phyloP scores from a whole-genome alignment of 805 yeast genomes.

The Metschnikowia henanensis region DNA sequence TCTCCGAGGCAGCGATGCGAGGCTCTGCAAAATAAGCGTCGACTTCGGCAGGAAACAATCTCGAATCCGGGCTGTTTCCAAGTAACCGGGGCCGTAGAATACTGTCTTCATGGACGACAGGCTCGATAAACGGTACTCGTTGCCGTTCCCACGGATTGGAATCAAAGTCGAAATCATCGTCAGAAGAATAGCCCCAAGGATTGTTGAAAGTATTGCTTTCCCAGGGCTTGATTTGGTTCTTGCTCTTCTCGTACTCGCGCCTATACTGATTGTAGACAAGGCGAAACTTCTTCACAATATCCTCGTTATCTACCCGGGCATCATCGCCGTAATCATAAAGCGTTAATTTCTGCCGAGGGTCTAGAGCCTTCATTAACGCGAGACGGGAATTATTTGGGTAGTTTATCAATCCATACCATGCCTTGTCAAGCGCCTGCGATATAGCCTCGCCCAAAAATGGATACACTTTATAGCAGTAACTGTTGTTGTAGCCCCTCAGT shows the following conservation, averaged over 20 bases:
- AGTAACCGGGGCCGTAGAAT: not conserved
- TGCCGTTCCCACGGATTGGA: not conserved
- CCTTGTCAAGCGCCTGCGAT: too few relatives aligned
- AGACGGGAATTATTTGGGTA: too few relatives aligned
- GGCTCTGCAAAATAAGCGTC: not conserved
- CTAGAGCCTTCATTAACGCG: too few relatives aligned
- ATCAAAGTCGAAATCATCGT: not conserved
- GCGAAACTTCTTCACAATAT: not conserved
- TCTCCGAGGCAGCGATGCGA: not conserved
- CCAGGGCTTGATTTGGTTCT: not conserved
- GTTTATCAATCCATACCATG: too few relatives aligned
- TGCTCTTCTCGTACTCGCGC: not conserved
- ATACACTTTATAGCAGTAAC: too few relatives aligned
- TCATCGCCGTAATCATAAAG: too few relatives aligned
- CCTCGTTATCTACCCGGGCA: not conserved
- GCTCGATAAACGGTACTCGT: too few relatives aligned
- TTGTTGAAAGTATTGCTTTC: not conserved
- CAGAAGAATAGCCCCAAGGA: not conserved
- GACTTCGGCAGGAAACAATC: not conserved
- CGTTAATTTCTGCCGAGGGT: too few relatives aligned
- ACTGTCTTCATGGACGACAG: too few relatives aligned
- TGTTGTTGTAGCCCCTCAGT: too few relatives aligned
- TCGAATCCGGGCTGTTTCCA: not conserved
- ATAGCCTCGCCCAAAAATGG: too few relatives aligned
- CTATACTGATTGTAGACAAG: not conserved